Percentiles rank a stretch among this genome's conserved stretches.
phyloP scores from a whole-genome alignment of 495 filamentous ascomycete species.

The Podospora tetraspora region DNA sequence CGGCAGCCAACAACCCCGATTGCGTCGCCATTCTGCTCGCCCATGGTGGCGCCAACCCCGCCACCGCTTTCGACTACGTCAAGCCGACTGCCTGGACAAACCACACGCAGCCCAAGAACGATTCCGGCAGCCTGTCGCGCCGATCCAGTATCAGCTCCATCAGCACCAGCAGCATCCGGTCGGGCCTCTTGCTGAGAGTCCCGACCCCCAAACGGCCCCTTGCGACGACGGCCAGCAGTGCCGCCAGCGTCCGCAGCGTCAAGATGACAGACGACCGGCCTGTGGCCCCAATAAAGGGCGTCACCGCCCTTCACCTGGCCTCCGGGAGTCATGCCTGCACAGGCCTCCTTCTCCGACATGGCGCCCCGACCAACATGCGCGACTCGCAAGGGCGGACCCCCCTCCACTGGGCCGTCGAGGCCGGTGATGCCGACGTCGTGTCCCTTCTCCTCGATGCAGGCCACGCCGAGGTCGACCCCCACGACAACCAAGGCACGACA shows the following conservation, averaged over 20 bases:
- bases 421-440: conserved; percentile 11
- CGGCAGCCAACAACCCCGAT: conserved; percentile 9
- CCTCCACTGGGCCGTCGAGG: conserved; percentile 19
- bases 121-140: background rate
- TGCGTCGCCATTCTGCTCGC: conserved; percentile 14
- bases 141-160: background rate
- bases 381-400: conserved; percentile 17
- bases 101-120: background rate
- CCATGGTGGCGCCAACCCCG: conserved; percentile 16
- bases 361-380: conserved; percentile 6
- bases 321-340: conserved; percentile 7
- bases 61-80: conserved; percentile 9
- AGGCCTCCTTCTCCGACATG: conserved; percentile 6
- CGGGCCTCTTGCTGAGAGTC: background rate
- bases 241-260: background rate
- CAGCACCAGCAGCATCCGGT: background rate
- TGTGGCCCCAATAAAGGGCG: background rate
- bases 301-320: conserved; percentile 22
- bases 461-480: background rate
- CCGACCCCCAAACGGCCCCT: background rate
- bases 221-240: background rate
- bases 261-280: background rate
- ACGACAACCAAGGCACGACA: conserved; percentile 7
- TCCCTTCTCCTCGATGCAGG: conserved; percentile 13
- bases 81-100: background rate